Base-by-base conservation (phyloP, 2,329 filamentous ascomycete genomes). In the Talaromyces sp. region DNA sequence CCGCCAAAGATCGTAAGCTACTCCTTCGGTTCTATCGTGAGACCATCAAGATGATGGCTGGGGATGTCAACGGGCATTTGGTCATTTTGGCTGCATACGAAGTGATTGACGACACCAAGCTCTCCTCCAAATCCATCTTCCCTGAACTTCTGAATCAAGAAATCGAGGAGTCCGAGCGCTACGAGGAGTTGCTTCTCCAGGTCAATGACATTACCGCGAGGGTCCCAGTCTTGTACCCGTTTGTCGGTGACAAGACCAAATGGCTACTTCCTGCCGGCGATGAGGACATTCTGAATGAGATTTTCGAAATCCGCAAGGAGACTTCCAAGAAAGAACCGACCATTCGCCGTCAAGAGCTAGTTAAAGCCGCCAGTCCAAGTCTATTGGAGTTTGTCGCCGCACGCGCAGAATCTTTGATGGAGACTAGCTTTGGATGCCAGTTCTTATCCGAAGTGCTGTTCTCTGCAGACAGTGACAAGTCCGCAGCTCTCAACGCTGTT, bases 321-420 rank as follows among this genome's bases (percentile, higher is more conserved):
- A 98, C 93, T 1, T 96, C 91, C 67, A 99, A 98, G 80, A 99
- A 99, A 78, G 92, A 96, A 63, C 83, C 91, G 0, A 87, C 89
- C 60, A 77, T 84, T 23, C 86, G 95, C 64, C 86, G 90, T 63
- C 83, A 86, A 68, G 95, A 97, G 74, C 81, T 99, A 46, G 81
- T 91, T 23, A 85, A 87, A 64, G 83, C 87, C 11, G 79, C 96
- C 31, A 92, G 92, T 1, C 87, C 90, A 1, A 84, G 87, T 33
- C 80, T 98, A 2, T 82, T 99, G 33, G 84, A 87, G 48, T 86
- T 91, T 42, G 88, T 98, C 64, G 83, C 86, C 1, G 81, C 86
- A 1, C 84, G 88, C 25, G 85, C 92, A 1, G 78, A 81, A 2
- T 85, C 88, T 40, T 83, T 99, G 21, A 84, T 90, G 1, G 80